A percentile compares a stretch with the other conserved stretches of the same genome.
Evolutionary conservation across 2,329 filamentous ascomycete genomes (phyloP).

Genomic region (Ceratocystis variospora): DNA sequence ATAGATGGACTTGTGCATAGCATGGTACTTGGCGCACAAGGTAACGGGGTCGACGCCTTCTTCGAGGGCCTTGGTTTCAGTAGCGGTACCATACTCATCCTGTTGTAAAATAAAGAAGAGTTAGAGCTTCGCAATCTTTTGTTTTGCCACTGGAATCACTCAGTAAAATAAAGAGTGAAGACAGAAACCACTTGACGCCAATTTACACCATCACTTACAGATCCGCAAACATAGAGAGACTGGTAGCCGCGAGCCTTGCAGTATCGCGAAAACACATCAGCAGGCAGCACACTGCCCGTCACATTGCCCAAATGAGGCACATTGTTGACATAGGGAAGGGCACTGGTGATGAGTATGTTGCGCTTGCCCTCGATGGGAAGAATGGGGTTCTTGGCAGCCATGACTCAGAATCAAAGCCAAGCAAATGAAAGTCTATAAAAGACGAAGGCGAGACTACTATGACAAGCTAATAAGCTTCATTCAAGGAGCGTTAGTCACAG

Average conservation of each 20-base stretch:
- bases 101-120: slow-evolving; percentile 28
- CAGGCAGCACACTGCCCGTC: slow-evolving; percentile 73
- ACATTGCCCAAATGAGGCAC: slow-evolving; percentile 81
- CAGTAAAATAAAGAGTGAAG: background rate
- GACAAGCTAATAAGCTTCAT: background rate
- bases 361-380: slow-evolving; percentile 59
- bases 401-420: slow-evolving; percentile 13
- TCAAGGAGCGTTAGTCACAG: background rate
- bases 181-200: background rate
- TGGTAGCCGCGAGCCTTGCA: slow-evolving; percentile 66
- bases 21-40: slow-evolving; percentile 86
- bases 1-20: slow-evolving; percentile 79
- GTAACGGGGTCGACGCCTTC: slow-evolving; percentile 69
- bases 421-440: background rate
- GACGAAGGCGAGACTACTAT: background rate
- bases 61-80: slow-evolving; percentile 87
- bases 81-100: slow-evolving; percentile 92
- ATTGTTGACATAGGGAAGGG: slow-evolving; percentile 67
- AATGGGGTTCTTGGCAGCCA: slow-evolving; percentile 30
- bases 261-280: slow-evolving; percentile 74
- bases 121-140: background rate
- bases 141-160: background rate
- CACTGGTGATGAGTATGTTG: slow-evolving; percentile 82
- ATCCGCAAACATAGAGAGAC: slow-evolving; percentile 73
- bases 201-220: slow-evolving; percentile 22